Evolutionary conservation across 2,329 filamentous ascomycete genomes (phyloP).

Genomic region (Laburnicola sp.): DNA sequence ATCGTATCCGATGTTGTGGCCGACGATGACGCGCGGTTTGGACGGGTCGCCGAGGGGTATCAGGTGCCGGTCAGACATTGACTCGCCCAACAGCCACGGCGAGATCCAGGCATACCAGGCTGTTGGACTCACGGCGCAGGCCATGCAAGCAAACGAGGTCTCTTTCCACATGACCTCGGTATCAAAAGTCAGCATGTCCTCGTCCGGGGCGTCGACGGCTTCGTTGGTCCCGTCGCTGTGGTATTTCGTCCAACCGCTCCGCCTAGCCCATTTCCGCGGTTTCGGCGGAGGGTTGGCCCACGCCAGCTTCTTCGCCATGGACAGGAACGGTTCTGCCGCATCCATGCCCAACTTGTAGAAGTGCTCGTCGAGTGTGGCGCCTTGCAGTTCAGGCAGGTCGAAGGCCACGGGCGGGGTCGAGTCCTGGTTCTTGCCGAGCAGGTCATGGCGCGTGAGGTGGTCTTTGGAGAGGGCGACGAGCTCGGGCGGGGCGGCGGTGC

Average conservation of each 20-base stretch:
- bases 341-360: conserved; percentile 87
- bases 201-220: conserved; percentile 73
- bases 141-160: conserved; percentile 92
- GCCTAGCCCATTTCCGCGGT: conserved; percentile 72
- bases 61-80: conserved; percentile 74
- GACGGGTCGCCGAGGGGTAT: conserved; percentile 81
- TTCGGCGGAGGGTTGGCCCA: conserved; percentile 60
- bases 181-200: conserved; percentile 85
- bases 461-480: conserved; percentile 79
- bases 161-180: conserved; percentile 97
- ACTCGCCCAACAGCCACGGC: conserved; percentile 88
- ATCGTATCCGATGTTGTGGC: conserved; percentile 96
- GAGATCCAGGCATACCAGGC: conserved; percentile 98
- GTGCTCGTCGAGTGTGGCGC: conserved; percentile 85
- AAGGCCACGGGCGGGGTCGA: conserved; percentile 74
- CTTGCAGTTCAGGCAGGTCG: conserved; percentile 78
- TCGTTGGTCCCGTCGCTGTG: conserved; percentile 72
- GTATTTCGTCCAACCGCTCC: conserved; percentile 96
- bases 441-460: conserved; percentile 81
- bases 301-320: conserved; percentile 74
- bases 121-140: conserved; percentile 84
- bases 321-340: conserved; percentile 81
- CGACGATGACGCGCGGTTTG: conserved; percentile 76
- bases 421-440: conserved; percentile 89
- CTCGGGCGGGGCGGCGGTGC: conserved; percentile 62